These are phyloP conservation scores for Ceriops decandra DNA, from an alignment of 345 rosid genomes.

Conservation along the genomic window DNA sequence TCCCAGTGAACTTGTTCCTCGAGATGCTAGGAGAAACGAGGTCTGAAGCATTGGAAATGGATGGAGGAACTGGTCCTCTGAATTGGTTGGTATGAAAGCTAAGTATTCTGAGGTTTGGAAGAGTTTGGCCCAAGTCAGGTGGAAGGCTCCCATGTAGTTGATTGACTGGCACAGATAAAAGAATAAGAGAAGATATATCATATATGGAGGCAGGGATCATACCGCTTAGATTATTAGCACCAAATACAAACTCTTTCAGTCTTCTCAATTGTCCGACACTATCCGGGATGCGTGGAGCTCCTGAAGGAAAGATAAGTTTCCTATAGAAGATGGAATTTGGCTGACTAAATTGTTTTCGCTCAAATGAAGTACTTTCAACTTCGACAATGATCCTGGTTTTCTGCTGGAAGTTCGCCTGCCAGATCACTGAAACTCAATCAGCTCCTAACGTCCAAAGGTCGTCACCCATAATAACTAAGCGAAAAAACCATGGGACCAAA, in stretches of 20 bases:
- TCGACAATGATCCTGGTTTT: slow-evolving; percentile 14
- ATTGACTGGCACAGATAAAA: rapidly evolving
- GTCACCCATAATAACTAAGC: too few species aligned
- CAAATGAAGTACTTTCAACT: rapidly evolving
- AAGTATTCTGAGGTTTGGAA: slow-evolving; percentile 15
- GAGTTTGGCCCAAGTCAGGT: background rate
- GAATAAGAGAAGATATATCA: background rate
- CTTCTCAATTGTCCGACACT: too few species aligned
- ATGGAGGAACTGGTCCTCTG: too few species aligned
- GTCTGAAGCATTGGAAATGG: too few species aligned
- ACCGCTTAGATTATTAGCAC: background rate
- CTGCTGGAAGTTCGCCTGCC: slow-evolving; percentile 5
- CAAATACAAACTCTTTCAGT: too few species aligned
- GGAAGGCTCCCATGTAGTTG: slow-evolving; percentile 20
- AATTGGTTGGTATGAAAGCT: too few species aligned
- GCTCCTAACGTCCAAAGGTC: too few species aligned
- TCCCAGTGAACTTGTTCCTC: too few species aligned
- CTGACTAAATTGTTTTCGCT: background rate
- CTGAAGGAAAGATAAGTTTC: too few species aligned
- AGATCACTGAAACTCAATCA: background rate
- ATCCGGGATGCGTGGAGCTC: too few species aligned
- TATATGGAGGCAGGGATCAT: slow-evolving; percentile 18
- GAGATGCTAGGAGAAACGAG: too few species aligned
- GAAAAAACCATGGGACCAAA: too few species aligned
- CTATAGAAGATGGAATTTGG: background rate